A percentile compares a stretch with the other conserved stretches of the same genome.
Evolutionary conservation across 768 basidiomycete species (phyloP).

Genomic region (Sporobolomyces roseus): DNA sequence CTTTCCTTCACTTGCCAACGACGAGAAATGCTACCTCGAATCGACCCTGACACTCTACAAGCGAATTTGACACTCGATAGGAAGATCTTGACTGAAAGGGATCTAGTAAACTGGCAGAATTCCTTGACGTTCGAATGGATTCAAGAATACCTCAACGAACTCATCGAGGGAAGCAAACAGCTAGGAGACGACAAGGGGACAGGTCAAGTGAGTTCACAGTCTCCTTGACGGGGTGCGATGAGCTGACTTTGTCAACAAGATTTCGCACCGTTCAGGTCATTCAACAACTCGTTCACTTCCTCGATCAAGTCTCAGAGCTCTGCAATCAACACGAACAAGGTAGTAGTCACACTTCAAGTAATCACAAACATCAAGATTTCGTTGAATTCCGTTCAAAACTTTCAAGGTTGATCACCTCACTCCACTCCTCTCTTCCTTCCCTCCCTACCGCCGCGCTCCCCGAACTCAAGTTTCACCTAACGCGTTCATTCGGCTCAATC

Average conservation of each 20-base stretch:
- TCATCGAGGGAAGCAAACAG: not conserved
- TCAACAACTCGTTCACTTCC: not conserved
- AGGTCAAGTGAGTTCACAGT: not conserved
- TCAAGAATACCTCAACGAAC: not conserved
- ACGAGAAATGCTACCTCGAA: not conserved
- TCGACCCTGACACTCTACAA: not conserved
- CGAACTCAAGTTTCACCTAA: conserved; percentile 70
- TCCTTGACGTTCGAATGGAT: conserved; percentile 1
- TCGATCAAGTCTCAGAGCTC: too few species aligned
- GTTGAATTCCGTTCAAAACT: not conserved
- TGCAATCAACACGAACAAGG: too few species aligned
- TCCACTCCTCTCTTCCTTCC: conserved; percentile 55
- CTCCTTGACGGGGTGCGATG: not conserved
- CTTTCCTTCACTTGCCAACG: not conserved
- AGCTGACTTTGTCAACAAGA: not conserved
- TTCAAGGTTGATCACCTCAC: conserved; percentile 50
- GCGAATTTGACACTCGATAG: not conserved
- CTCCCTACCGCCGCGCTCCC: conserved; percentile 53
- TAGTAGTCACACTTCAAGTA: too few species aligned
- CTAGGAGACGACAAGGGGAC: not conserved
- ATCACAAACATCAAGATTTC: too few species aligned
- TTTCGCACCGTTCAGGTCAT: not conserved
- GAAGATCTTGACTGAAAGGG: conserved; percentile 5
- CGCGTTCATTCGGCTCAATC: conserved; percentile 83
- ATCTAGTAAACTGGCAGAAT: not conserved